Evolutionary conservation across 2,329 filamentous ascomycete genomes (phyloP), one percentile per base, ranked within the genome.

Genomic region (Pseudocercospora vitis): DNA sequence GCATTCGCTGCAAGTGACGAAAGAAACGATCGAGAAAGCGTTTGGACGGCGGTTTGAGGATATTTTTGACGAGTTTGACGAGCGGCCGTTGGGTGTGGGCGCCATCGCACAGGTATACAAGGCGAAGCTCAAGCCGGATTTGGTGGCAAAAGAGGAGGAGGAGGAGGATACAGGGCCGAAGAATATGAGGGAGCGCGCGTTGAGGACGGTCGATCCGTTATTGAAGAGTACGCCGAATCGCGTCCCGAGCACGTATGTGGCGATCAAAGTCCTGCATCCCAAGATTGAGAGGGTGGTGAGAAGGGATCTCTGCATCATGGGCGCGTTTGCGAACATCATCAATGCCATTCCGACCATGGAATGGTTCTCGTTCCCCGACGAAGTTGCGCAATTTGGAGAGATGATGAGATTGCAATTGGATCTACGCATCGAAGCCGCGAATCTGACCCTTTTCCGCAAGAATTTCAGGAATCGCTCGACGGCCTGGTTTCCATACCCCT

Each of bases 351-450:
- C 94, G 0, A 96, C 91, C 0, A 94, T 99, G 68, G 90, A 97
- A 72, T 99, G 94, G 94, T 79, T 99, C 4, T 96, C 92, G 0
- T 83, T 99, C 7, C 94, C 94, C 0, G 92, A 96, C 63, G 94
- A 99, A 70, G 94, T 97, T 2, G 74, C 80, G 11, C 91, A 97
- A 66, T 99, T 99, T 67, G 92, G 91, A 19, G 88, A 95, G 68
- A 99, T 99, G 94, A 99, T 99, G 94, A 87, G 87, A 65, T 77
- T 97, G n/a, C 94, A 99, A 70, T 79, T 99, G 2, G 94, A 99
- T 71, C 79, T 99, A 29, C 87, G 94, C 48, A 97, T 97, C 56
- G 94, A 99, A 71, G 87, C 91, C 1, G 87, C 91, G 31, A 99
- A 99, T 65, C 77, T 99, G 2, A 85, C 86, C 18, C 84, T 86